Evolutionary conservation across 768 basidiomycete species (phyloP).

Genomic region (Leucogyrophana mollusca): DNA sequence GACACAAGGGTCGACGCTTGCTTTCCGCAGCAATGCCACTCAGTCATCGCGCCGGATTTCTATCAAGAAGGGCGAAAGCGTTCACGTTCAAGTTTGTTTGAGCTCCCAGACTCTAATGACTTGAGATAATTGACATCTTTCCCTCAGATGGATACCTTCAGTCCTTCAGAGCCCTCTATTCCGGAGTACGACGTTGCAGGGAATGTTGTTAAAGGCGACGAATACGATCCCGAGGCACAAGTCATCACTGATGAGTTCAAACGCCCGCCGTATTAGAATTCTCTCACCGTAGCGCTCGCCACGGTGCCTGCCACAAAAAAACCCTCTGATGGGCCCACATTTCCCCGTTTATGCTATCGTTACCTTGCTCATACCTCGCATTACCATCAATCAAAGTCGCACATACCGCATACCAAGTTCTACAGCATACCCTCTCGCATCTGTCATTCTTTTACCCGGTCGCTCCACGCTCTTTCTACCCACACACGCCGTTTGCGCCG

Average conservation of each 20-base stretch:
- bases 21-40: constrained; percentile 49
- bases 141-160: constrained; percentile 67
- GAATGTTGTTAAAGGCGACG: constrained; percentile 41
- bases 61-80: constrained; percentile 44
- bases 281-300: neutral
- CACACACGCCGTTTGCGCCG: too few relatives aligned
- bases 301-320: too few relatives aligned
- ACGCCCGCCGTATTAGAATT: constrained; percentile 42
- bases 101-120: neutral
- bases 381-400: too few relatives aligned
- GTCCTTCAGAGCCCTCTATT: constrained; percentile 41
- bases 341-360: too few relatives aligned
- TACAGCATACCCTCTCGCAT: too few relatives aligned
- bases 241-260: constrained; percentile 63
- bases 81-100: constrained; percentile 57
- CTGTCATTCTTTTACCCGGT: too few relatives aligned
- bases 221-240: constrained; percentile 60
- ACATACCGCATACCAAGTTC: too few relatives aligned
- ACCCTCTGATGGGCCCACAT: too few relatives aligned
- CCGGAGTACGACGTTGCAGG: constrained; percentile 60
- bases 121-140: constrained; percentile 5
- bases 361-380: too few relatives aligned
- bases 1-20: constrained; percentile 50
- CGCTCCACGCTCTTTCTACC: too few relatives aligned
- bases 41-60: constrained; percentile 22